phyloP scores from a whole-genome alignment of 2,329 filamentous ascomycete genomes.

The Cordyceps fumosorosea region DNA sequence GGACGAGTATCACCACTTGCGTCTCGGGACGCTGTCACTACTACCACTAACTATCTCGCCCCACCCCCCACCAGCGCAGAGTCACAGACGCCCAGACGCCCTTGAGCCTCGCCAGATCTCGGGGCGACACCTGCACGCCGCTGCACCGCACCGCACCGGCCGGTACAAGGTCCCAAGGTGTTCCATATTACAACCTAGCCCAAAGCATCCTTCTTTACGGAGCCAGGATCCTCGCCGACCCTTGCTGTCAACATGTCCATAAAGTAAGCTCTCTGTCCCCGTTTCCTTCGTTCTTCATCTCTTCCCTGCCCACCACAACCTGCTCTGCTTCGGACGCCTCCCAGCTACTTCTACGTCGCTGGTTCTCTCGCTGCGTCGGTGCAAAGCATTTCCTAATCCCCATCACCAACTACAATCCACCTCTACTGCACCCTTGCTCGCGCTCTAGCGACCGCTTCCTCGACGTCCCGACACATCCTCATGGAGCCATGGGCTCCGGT shows the following conservation, averaged over 20 bases:
- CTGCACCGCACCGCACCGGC: not conserved
- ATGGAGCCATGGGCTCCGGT: constrained; percentile 28
- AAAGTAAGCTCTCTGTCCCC: constrained; percentile 37
- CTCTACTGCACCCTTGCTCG: constrained; percentile 8
- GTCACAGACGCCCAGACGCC: constrained; percentile 11
- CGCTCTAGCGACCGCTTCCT: constrained; percentile 12
- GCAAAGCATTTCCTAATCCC: constrained; percentile 2
- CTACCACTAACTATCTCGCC: constrained; percentile 7
- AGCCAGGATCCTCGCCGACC: constrained; percentile 26
- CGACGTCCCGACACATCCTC: constrained; percentile 16
- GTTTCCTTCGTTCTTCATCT: constrained; percentile 13
- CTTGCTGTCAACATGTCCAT: constrained; percentile 43
- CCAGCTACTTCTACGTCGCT: constrained; percentile 21
- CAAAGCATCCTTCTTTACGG: constrained; percentile 18
- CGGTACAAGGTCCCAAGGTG: constrained; percentile 3
- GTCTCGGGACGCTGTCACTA: not conserved
- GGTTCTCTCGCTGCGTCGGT: constrained; percentile 11
- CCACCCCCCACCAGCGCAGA: constrained; percentile 9
- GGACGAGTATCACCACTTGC: constrained; percentile 5
- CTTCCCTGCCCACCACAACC: constrained; percentile 9
- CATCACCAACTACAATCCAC: constrained; percentile 1
- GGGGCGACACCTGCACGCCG: constrained; percentile 5
- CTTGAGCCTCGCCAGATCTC: constrained; percentile 10
- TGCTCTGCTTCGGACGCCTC: constrained; percentile 10
- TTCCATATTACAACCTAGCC: constrained; percentile 11